Base-by-base conservation (phyloP, 1,139 yeast species). In the Yamadazyma blattariae region DNA sequence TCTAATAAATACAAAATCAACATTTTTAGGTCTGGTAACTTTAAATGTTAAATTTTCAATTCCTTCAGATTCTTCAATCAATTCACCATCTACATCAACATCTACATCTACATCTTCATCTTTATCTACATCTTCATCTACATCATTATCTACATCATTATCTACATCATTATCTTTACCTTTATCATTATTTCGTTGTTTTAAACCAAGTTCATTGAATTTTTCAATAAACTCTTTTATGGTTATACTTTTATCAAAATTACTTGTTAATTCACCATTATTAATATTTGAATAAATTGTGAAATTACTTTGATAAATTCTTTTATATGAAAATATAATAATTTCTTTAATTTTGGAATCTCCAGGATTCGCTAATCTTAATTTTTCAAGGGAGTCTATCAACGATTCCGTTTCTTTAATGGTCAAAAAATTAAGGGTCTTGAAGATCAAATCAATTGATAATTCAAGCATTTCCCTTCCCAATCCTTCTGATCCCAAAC, bases 1-100 rank as follows among this genome's bases (percentile, higher is more conserved):
- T 24, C 71, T 40, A 13, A 55, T 46, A 35, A 65, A 60, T 13
- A 46, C 42, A 36, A 65, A 59, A 35, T 54, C 59, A 5, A 64
- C 37, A 18, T 37, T 35, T 27, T 52, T 46, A 5, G 68, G 65
- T 15, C 64, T 41, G 6, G 56, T 51, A 6, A 30, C 36, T 26
- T 32, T 39, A 35, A 63, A 58, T 9, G 53, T 36, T 7, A 29
- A 31, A 29, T 38, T 39, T 26, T 44, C 44, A 11, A 41, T 32
- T 6, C 8, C 18, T 4, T 17, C 19, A 17, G 7, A 17, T 17
- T 17, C 7, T 17, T 17, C 19, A 17, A 17, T 17, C 7, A 17
- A 17, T 17, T 17, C 19, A 17, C 19, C 19, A n/a, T n/a, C n/a
- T n/a, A n/a, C n/a, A n/a, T n/a, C n/a, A n/a, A n/a, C n/a, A n/a